Conservation (phyloP, 202 grass and related monocot genomes). For the Alloteropsis angusta region DNA sequence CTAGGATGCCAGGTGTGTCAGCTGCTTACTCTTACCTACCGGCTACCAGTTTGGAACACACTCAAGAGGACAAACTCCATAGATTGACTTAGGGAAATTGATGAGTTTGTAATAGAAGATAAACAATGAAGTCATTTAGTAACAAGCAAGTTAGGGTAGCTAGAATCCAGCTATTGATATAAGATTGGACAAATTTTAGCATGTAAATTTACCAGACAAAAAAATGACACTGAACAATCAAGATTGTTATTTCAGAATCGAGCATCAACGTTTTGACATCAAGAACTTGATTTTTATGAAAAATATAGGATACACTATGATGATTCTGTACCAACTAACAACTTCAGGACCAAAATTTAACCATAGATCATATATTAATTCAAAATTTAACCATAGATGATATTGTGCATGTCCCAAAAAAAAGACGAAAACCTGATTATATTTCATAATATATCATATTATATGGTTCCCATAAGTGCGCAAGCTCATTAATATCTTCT, state of each 20-base stretch:
- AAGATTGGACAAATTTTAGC: not conserved
- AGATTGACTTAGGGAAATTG: not conserved
- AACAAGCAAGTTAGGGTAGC: not conserved
- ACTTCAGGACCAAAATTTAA: not conserved
- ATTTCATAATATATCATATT: not conserved
- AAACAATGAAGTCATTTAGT: not conserved
- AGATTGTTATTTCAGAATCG: not conserved
- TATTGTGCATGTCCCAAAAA: not conserved
- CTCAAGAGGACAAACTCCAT: conserved; percentile 13
- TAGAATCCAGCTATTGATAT: not conserved
- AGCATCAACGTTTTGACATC: not conserved
- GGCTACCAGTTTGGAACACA: conserved; percentile 10
- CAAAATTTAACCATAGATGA: conserved; percentile 1
- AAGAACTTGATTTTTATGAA: not conserved
- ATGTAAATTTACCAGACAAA: not conserved
- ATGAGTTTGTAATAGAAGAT: not conserved
- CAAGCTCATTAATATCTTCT: not conserved
- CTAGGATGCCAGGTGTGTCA: not conserved
- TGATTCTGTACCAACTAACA: not conserved
- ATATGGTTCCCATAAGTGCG: not conserved
- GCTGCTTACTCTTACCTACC: conserved; percentile 10
- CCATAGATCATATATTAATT: not conserved
- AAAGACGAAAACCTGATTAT: not conserved
- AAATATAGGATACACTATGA: not conserved
- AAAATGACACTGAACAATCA: not conserved